Evolutionary conservation across 805 yeast species (phyloP).

Genomic region (Nadsonia fulvescens): DNA sequence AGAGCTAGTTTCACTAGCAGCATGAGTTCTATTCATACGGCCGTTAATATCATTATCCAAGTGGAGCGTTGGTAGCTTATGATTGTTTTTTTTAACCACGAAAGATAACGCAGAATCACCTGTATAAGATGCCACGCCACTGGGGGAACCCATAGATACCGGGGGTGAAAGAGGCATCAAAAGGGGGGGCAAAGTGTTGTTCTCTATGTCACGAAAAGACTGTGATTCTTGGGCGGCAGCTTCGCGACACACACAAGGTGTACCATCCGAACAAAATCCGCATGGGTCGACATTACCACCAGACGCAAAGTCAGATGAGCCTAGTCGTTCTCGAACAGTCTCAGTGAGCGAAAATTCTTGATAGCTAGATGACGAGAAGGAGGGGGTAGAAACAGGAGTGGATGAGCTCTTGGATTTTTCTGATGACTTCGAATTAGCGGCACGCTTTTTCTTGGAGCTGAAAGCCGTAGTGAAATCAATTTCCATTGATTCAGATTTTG

Average conservation of each 20-base stretch:
- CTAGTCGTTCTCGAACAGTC: slow-evolving; percentile 7
- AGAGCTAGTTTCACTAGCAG: no score
- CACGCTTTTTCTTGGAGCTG: slow-evolving; percentile 7
- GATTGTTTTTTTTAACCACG: no score
- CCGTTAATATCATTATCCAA: no score
- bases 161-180: slow-evolving; percentile 9
- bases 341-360: no score
- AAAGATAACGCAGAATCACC: no score
- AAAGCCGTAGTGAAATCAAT: slow-evolving; percentile 34
- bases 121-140: slow-evolving; percentile 2
- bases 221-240: slow-evolving; percentile 28
- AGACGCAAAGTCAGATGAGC: slow-evolving; percentile 6
- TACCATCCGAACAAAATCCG: slow-evolving; percentile 84
- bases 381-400: no score
- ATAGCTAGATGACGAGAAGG: no score
- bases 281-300: slow-evolving; percentile 34
- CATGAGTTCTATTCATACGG: no score
- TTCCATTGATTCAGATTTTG: slow-evolving; percentile 20
- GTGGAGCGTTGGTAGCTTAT: no score
- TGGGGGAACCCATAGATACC: slow-evolving; percentile 9
- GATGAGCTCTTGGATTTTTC: no score
- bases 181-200: slow-evolving; percentile 11
- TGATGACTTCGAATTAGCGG: slow-evolving; percentile 1
- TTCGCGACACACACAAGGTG: slow-evolving; percentile 85
- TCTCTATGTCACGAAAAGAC: slow-evolving; percentile 15